Evolutionary conservation across 176 grass and related monocot genomes (phyloP), one percentile per base, ranked within the genome.

Genomic region (Thalia dealbata): DNA sequence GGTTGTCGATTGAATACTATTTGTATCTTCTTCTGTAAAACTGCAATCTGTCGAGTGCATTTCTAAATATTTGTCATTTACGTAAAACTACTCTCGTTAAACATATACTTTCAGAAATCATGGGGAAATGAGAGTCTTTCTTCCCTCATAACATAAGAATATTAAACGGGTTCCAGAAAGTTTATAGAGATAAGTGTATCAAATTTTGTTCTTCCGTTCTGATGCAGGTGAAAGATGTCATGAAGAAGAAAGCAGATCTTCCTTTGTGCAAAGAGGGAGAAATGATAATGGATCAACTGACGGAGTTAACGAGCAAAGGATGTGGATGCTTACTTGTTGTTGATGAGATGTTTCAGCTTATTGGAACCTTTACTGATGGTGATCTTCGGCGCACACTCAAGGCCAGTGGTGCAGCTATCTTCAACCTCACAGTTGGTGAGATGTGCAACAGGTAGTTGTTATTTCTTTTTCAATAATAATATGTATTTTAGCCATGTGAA

Each of bases 261-360:
- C 95, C 95, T 54, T 55, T 93, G 67, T 93, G 95, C 79, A 99
- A 91, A 69, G 90, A 99, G 68, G 79, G 85, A 70, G 95, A 99
- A 79, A 88, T 93, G 95, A 99, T 99, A 79, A 99, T 99, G 95
- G 95, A 93, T 60, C 95, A 99, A 55, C 78, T 99, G 50, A 90
- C 95, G 3, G 95, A 93, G 74, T 87, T 93, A 69, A 99, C 89
- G 24, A 93, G 90, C 81, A 99, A 99, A 86, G 90, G 87, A 65
- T 93, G 95, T 63, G 95, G 95, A 46, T 88, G 95, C 79, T 72
- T 99, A 28, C 87, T 99, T 81, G 85, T 99, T 73, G 86, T 99
- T 81, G 95, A 99, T 79, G 90, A 91, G 59, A 84, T 64, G 28
- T 73, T 84, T 46, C 83, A 84, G 88, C 76, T 99, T 62, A 99